Conservation (phyloP, 2,329 filamentous ascomycete species). For the Trichoderma arundinaceum region DNA sequence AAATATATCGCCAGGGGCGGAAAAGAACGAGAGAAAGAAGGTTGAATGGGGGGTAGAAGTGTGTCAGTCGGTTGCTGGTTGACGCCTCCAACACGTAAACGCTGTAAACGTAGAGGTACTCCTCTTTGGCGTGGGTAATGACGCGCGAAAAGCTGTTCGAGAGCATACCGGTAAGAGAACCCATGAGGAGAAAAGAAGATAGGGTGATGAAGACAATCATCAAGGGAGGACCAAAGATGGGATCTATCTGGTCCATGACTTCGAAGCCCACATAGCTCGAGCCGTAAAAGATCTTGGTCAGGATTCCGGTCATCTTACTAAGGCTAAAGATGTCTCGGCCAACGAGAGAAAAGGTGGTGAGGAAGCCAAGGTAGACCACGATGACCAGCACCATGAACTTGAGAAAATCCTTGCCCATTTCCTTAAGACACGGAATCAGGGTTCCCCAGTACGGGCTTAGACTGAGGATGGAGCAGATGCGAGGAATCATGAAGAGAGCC, state of each 20-base stretch:
- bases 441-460: slow-evolving; percentile 91
- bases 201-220: slow-evolving; percentile 78
- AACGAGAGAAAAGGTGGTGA: slow-evolving; percentile 83
- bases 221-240: slow-evolving; percentile 63
- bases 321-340: slow-evolving; percentile 72
- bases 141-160: slow-evolving; percentile 74
- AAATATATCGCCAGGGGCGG: slow-evolving; percentile 71
- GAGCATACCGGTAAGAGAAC: slow-evolving; percentile 77
- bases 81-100: slow-evolving; percentile 70
- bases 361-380: slow-evolving; percentile 84
- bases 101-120: slow-evolving; percentile 79
- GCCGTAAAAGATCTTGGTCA: slow-evolving; percentile 83
- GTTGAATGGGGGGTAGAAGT: slow-evolving; percentile 76
- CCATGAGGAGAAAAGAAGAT: slow-evolving; percentile 79
- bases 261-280: slow-evolving; percentile 77
- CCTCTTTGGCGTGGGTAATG: slow-evolving; percentile 69
- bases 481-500: slow-evolving; percentile 86
- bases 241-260: slow-evolving; percentile 65
- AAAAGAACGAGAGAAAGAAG: slow-evolving; percentile 74
- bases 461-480: slow-evolving; percentile 85
- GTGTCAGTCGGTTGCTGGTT: slow-evolving; percentile 70
- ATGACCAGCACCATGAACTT: slow-evolving; percentile 82
- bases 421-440: slow-evolving; percentile 85
- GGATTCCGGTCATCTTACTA: slow-evolving; percentile 72
- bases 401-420: slow-evolving; percentile 92